A percentile compares a stretch with the other conserved stretches of the same genome.
Conservation (phyloP, 2,329 filamentous ascomycete species). For the Xylaria polymorpha region DNA sequence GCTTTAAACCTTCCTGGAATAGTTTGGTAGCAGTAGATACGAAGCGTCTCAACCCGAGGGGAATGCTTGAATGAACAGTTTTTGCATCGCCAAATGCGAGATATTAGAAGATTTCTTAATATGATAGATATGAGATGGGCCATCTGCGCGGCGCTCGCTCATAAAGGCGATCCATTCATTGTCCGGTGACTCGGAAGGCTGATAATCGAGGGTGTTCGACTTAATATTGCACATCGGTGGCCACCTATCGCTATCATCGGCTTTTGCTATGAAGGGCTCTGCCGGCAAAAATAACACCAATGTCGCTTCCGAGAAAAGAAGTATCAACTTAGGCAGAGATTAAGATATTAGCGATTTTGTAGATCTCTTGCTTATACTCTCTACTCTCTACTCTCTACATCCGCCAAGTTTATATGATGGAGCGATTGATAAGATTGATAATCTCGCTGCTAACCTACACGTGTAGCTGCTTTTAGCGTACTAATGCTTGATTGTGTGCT, state of each 20-base stretch:
- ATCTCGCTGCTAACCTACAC: background rate
- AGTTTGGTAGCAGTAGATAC: no score
- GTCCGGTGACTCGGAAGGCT: slow-evolving; percentile 54
- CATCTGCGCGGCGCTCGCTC: slow-evolving; percentile 54
- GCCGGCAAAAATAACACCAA: background rate
- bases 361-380: no score
- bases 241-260: slow-evolving; percentile 54
- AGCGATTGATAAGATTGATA: background rate
- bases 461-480: background rate
- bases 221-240: slow-evolving; percentile 49
- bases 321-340: background rate
- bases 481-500: no score
- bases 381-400: no score
- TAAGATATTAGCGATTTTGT: no score
- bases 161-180: slow-evolving; percentile 56
- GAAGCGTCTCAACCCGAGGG: no score
- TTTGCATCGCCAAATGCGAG: no score
- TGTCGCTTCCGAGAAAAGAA: background rate
- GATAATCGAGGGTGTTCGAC: slow-evolving; percentile 53
- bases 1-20: no score
- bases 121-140: slow-evolving; percentile 56
- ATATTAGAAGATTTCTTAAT: slow-evolving; percentile 37
- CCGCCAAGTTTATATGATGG: background rate
- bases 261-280: slow-evolving; percentile 50
- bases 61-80: no score